A percentile compares a stretch with the other conserved stretches of the same genome.
phyloP scores from a whole-genome alignment of 768 basidiomycete species.

The Xerocomellus chrysenteron region DNA sequence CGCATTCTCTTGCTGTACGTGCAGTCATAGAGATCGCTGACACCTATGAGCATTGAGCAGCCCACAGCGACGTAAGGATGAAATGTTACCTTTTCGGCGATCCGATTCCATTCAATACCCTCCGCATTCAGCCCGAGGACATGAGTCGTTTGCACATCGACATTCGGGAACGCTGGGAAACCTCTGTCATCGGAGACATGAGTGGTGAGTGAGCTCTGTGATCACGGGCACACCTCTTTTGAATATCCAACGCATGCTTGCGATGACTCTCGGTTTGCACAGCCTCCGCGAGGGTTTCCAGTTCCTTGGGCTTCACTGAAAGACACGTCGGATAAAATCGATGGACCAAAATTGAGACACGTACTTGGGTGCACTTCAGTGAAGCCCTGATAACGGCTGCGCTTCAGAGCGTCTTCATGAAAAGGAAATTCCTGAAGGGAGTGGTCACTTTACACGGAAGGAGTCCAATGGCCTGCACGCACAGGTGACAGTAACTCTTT shows the following conservation, averaged over 20 bases:
- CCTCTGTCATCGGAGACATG: constrained; percentile 33
- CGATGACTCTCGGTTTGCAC: constrained; percentile 64
- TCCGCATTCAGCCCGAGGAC: constrained; percentile 33
- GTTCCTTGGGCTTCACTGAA: constrained; percentile 66
- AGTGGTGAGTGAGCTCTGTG: constrained; percentile 5
- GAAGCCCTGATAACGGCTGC: constrained; percentile 50
- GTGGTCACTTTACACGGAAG: neutral
- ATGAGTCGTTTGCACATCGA: constrained; percentile 20
- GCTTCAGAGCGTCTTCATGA: constrained; percentile 50
- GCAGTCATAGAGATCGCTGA: constrained; percentile 34
- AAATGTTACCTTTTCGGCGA: constrained; percentile 43
- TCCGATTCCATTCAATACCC: constrained; percentile 46
- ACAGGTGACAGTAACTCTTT: constrained; percentile 52
- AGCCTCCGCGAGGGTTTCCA: constrained; percentile 60
- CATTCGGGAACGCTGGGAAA: constrained; percentile 29
- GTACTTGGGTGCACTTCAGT: constrained; percentile 59
- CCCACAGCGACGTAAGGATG: neutral
- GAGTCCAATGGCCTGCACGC: constrained; percentile 15
- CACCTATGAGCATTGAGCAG: constrained; percentile 40
- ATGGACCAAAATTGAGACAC: constrained; percentile 29
- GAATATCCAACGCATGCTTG: constrained; percentile 49
- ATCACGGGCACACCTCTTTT: constrained; percentile 40
- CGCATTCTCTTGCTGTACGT: constrained; percentile 67
- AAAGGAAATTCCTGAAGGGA: constrained; percentile 64
- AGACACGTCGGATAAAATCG: neutral